Evolutionary conservation across 2,329 filamentous ascomycete species (phyloP).

Genomic region (Colletotrichum zoysiae): DNA sequence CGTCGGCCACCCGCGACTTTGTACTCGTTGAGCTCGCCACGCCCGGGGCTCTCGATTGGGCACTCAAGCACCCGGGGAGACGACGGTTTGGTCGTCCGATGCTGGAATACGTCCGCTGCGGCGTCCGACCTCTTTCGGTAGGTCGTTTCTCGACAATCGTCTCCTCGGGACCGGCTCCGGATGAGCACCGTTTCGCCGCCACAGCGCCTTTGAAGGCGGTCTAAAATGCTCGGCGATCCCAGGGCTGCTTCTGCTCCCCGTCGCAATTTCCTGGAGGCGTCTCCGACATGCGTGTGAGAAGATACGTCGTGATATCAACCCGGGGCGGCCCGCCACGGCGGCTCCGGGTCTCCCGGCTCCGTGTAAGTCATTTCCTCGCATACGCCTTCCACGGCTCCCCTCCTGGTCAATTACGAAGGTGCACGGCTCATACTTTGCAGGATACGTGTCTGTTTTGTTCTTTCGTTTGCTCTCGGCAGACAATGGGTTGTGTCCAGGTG

Average conservation of each 20-base stretch:
- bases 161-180: conserved; percentile 37
- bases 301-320: conserved; percentile 35
- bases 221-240: neutral
- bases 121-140: conserved; percentile 28
- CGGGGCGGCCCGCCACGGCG: conserved; percentile 17
- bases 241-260: too few species aligned
- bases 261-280: conserved; percentile 7
- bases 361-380: conserved; percentile 38
- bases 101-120: conserved; percentile 9
- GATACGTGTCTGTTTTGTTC: conserved; percentile 29
- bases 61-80: conserved; percentile 45
- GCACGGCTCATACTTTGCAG: conserved; percentile 25
- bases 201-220: conserved; percentile 8
- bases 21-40: conserved; percentile 73
- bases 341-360: conserved; percentile 27
- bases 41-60: conserved; percentile 54
- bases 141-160: conserved; percentile 33
- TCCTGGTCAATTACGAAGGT: neutral
- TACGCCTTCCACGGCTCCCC: conserved; percentile 1
- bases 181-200: conserved; percentile 27
- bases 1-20: conserved; percentile 66
- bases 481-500: conserved; percentile 41
- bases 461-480: conserved; percentile 29
- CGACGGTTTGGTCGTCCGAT: conserved; percentile 18
- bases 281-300: conserved; percentile 6